Percentiles rank a stretch among this genome's conserved stretches.
Evolutionary conservation across 176 grass and related monocot genomes (phyloP).

Genomic region (Bonia amplexicaulis): DNA sequence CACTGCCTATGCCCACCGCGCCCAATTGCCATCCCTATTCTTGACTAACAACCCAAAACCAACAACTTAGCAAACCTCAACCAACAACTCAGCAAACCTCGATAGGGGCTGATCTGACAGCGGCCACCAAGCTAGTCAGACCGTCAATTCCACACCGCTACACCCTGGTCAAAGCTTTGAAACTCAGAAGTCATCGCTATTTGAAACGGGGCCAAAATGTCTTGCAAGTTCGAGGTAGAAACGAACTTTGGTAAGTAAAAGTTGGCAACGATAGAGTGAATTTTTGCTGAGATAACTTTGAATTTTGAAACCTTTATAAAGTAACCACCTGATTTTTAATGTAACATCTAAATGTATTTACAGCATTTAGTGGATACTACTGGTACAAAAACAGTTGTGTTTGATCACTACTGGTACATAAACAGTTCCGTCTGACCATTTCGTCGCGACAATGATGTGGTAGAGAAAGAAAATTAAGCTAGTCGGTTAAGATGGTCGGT

Average conservation of each 20-base stretch:
- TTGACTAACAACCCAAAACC: no score
- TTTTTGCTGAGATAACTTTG: background rate
- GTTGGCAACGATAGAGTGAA: background rate
- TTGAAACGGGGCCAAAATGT: background rate
- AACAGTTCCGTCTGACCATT: background rate
- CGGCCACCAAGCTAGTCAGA: no score
- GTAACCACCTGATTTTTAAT: background rate
- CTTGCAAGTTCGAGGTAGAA: background rate
- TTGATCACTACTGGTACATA: background rate
- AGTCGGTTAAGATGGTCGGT: background rate
- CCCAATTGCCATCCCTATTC: no score
- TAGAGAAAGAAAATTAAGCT: no score
- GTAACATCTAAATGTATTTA: background rate
- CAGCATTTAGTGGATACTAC: background rate
- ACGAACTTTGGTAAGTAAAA: background rate
- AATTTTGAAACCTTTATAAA: background rate
- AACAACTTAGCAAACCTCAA: no score
- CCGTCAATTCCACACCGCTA: no score
- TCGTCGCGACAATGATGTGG: fast-evolving
- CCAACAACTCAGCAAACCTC: no score
- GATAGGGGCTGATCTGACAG: no score
- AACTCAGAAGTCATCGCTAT: no score
- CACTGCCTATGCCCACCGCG: no score
- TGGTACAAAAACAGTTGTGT: background rate
- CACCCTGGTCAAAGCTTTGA: no score